A percentile compares a stretch with the other conserved stretches of the same genome.
phyloP scores from a whole-genome alignment of 768 basidiomycete genomes.

The Lentinus brumalis region DNA sequence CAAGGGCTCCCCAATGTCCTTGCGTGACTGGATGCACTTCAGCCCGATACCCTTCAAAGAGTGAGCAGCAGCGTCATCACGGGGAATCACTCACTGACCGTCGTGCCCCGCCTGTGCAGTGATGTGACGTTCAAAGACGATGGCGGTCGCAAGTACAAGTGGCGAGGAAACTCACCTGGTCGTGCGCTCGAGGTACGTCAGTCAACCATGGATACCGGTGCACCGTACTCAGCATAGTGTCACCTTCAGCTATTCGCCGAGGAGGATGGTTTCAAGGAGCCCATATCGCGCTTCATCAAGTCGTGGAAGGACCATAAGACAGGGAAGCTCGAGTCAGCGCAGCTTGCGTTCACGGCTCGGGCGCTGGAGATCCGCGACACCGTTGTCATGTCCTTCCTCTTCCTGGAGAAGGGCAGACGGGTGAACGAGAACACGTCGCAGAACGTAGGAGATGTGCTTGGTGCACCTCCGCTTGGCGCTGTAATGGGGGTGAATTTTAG shows the following conservation, averaged over 20 bases:
- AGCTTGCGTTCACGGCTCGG: constrained; percentile 34
- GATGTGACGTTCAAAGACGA: constrained; percentile 40
- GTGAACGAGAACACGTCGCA: constrained; percentile 32
- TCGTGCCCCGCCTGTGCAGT: constrained; percentile 23
- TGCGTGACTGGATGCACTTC: constrained; percentile 43
- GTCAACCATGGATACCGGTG: not conserved
- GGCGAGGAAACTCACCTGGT: constrained; percentile 44
- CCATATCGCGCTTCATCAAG: constrained; percentile 41
- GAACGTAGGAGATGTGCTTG: constrained; percentile 21
- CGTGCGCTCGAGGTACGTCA: constrained; percentile 36
- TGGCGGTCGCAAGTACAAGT: constrained; percentile 39
- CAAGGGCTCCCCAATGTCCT: constrained; percentile 30
- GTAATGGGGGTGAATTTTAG: constrained; percentile 6
- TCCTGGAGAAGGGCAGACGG: constrained; percentile 44
- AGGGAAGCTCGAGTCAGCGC: constrained; percentile 33
- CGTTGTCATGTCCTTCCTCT: constrained; percentile 42
- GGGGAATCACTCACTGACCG: not conserved
- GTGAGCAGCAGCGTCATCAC: constrained; percentile 30
- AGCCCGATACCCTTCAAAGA: constrained; percentile 43
- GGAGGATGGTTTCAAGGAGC: constrained; percentile 33
- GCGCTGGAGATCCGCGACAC: constrained; percentile 40
- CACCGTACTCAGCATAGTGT: not conserved
- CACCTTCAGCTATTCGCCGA: constrained; percentile 36
- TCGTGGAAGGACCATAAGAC: constrained; percentile 28
- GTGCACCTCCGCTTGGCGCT: constrained; percentile 5